Percentiles rank a stretch among this genome's conserved stretches.
phyloP scores from a whole-genome alignment of 2,329 filamentous ascomycete species.

The Ploettnerulaceae sp. region DNA sequence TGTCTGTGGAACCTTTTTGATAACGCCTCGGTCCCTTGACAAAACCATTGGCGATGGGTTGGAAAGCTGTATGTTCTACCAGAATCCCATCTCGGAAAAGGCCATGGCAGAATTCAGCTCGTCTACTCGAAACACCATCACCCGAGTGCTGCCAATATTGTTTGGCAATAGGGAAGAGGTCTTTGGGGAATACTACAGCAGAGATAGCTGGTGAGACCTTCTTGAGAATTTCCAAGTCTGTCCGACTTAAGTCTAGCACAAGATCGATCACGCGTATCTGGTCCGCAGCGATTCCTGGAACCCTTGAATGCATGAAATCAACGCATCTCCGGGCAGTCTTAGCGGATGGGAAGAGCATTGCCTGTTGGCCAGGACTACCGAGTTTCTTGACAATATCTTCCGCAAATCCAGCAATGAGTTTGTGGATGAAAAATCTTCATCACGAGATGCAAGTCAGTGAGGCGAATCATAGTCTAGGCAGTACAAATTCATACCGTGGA shows the following conservation, averaged over 20 bases:
- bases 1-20: constrained; percentile 55
- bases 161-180: constrained; percentile 71
- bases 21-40: constrained; percentile 69
- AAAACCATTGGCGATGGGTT: constrained; percentile 22
- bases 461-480: constrained; percentile 2
- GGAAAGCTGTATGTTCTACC: constrained; percentile 40
- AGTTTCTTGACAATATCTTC: constrained; percentile 60
- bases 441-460: constrained; percentile 22
- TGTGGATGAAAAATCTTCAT: constrained; percentile 83
- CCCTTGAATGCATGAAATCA: constrained; percentile 63
- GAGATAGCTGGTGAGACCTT: constrained; percentile 57
- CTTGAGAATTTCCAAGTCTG: constrained; percentile 46
- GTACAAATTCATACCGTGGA: constrained; percentile 54
- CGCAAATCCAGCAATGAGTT: constrained; percentile 70
- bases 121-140: constrained; percentile 84
- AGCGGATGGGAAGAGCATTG: constrained; percentile 77
- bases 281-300: constrained; percentile 45
- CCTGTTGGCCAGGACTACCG: constrained; percentile 58
- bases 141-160: constrained; percentile 97
- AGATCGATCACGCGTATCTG: constrained; percentile 57
- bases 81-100: constrained; percentile 67
- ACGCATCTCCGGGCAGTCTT: constrained; percentile 67
- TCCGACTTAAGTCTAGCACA: constrained; percentile 52
- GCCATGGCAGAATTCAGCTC: constrained; percentile 81
- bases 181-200: constrained; percentile 65